Percentiles rank a stretch among this genome's conserved stretches.
These are phyloP conservation scores for Imleria badia DNA, from an alignment of 768 basidiomycete genomes.

Conservation along the genomic window DNA sequence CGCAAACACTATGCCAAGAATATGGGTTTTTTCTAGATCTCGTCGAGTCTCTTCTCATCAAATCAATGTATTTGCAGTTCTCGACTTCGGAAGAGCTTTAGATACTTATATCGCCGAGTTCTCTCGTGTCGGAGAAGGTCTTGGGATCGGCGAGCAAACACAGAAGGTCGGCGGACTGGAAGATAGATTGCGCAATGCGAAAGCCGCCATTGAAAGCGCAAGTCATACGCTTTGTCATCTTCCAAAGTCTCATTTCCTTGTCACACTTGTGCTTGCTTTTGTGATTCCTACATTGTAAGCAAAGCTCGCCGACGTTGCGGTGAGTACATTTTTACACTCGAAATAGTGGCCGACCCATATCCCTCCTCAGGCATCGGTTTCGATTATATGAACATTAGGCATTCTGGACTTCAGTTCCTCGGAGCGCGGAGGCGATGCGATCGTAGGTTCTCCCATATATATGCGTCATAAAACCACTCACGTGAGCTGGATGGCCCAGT, in stretches of 20 bases:
- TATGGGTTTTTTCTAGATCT: conserved; percentile 3
- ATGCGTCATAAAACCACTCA: not conserved
- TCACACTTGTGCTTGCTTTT: conserved; percentile 15
- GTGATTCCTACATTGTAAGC: conserved; percentile 11
- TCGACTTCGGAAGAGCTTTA: conserved; percentile 14
- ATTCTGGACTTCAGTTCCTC: conserved; percentile 5
- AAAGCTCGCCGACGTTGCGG: conserved; percentile 3
- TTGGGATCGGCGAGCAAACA: conserved; percentile 3
- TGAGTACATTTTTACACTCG: not conserved
- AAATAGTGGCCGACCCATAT: not conserved
- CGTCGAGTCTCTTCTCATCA: not conserved
- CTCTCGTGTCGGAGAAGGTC: conserved; percentile 9
- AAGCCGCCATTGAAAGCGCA: conserved; percentile 16
- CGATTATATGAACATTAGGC: conserved; percentile 2
- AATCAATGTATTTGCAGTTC: conserved; percentile 2
- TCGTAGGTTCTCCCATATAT: conserved; percentile 2
- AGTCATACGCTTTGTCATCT: not conserved
- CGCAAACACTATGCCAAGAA: conserved; percentile 18
- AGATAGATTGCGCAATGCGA: conserved; percentile 2
- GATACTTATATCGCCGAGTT: conserved; percentile 16
- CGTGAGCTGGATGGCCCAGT: not conserved
- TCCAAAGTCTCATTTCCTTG: not conserved
- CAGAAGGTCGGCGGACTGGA: conserved; percentile 3
- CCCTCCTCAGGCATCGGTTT: conserved; percentile 1
- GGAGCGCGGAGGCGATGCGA: conserved; percentile 1